phyloP scores from a whole-genome alignment of 441 rosid species.

The Daphne laureola region DNA sequence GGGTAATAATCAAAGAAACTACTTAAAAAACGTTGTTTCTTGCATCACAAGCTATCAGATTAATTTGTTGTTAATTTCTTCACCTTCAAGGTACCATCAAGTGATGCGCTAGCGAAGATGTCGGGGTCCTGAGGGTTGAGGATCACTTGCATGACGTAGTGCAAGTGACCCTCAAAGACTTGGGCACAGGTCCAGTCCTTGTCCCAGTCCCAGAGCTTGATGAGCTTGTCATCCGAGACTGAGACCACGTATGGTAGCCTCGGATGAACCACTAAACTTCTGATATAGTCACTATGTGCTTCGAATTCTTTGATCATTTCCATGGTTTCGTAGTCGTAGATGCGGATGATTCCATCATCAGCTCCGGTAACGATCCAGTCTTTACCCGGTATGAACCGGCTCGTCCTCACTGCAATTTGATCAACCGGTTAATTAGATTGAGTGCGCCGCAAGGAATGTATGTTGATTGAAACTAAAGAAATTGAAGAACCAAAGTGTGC shows the following conservation, averaged over 20 bases:
- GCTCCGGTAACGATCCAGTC: conserved; percentile 92
- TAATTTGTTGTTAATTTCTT: not conserved
- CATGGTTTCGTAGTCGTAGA: conserved; percentile 68
- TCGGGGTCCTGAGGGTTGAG: conserved; percentile 74
- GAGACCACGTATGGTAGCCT: conserved; percentile 67
- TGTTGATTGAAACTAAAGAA: not conserved
- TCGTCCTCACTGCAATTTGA: conserved; percentile 57
- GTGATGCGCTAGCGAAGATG: conserved; percentile 82
- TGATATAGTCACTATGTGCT: conserved; percentile 78
- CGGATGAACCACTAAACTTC: conserved; percentile 78
- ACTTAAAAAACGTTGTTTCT: no score
- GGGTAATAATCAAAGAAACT: conserved; percentile 6
- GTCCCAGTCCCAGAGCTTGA: conserved; percentile 96
- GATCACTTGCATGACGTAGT: conserved; percentile 87
- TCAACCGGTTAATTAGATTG: not conserved
- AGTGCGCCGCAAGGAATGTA: not conserved
- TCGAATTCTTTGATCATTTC: conserved; percentile 69
- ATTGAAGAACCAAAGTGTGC: conserved; percentile 3
- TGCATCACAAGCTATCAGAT: not conserved
- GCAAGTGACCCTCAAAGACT: conserved; percentile 79
- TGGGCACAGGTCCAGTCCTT: conserved; percentile 72
- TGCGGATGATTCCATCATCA: conserved; percentile 73
- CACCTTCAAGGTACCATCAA: conserved; percentile 81
- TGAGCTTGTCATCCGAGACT: conserved; percentile 87
- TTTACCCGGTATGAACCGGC: conserved; percentile 67